Conservation (phyloP, 768 basidiomycete genomes). For the Lactarius quietus region DNA sequence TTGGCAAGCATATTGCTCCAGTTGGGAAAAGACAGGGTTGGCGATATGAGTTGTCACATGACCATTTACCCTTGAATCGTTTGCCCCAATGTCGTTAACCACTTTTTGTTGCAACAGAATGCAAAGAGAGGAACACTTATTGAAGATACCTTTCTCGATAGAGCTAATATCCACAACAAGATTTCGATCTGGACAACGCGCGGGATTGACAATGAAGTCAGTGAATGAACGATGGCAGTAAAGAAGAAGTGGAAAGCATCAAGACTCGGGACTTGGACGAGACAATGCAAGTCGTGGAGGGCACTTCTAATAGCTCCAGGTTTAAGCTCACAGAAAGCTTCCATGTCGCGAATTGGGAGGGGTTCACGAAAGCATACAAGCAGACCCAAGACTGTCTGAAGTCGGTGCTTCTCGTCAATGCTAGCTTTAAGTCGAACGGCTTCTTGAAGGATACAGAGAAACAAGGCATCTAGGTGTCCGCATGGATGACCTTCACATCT, state of each 20-base stretch:
- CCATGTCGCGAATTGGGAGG: background rate
- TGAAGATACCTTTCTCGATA: background rate
- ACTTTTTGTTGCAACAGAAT: background rate
- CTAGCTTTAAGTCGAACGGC: background rate
- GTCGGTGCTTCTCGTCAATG: background rate
- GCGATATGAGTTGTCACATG: too few relatives aligned
- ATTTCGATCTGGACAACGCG: background rate
- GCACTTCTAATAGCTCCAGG: background rate
- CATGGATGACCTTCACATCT: background rate
- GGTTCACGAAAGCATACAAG: background rate
- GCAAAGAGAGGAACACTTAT: background rate
- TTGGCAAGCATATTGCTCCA: background rate
- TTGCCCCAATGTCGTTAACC: background rate
- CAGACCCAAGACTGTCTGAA: background rate
- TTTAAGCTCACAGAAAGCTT: background rate
- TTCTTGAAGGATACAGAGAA: background rate
- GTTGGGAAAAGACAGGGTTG: background rate
- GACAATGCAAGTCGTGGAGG: background rate
- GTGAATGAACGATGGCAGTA: background rate
- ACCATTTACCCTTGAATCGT: background rate
- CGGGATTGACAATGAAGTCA: background rate
- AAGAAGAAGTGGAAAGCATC: accelerated
- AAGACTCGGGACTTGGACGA: background rate
- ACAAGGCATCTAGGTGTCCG: background rate
- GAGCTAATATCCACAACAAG: background rate